phyloP scores from a whole-genome alignment of 2,329 filamentous ascomycete genomes.

The Tolypocladium endophyticum region DNA sequence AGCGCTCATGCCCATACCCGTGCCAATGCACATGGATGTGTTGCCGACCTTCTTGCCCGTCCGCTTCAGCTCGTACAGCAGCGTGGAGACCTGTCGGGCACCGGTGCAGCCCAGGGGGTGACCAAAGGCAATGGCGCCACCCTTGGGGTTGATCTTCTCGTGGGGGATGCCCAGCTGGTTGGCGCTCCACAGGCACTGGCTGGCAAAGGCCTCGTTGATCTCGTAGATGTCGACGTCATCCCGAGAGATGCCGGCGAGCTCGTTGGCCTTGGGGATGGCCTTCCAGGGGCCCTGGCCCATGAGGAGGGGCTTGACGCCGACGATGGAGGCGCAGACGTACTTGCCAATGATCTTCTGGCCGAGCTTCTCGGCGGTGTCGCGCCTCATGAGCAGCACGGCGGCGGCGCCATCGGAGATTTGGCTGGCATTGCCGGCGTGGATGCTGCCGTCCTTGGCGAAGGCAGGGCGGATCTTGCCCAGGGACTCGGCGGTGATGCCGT shows the following conservation, averaged over 20 bases:
- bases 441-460: conserved; percentile 83
- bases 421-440: conserved; percentile 92
- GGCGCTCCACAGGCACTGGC: conserved; percentile 87
- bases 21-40: conserved; percentile 94
- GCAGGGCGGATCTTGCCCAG: conserved; percentile 85
- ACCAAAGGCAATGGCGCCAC: conserved; percentile 90
- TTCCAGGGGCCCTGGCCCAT: conserved; percentile 97
- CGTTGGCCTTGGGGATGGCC: conserved; percentile 84
- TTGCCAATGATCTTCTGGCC: conserved; percentile 87
- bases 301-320: conserved; percentile 82
- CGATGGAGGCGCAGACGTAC: conserved; percentile 75
- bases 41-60: conserved; percentile 78
- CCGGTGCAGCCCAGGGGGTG: conserved; percentile 94
- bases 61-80: conserved; percentile 81
- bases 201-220: conserved; percentile 98
- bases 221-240: conserved; percentile 95
- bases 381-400: conserved; percentile 91
- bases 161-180: conserved; percentile 74
- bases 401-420: conserved; percentile 95
- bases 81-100: conserved; percentile 82
- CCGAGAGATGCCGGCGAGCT: conserved; percentile 75
- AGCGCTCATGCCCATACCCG: conserved; percentile 95
- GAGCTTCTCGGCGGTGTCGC: conserved; percentile 77
- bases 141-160: conserved; percentile 95
- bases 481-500: conserved; percentile 76